Conservation (phyloP, 768 basidiomycete species). For the Pleurotus sapidus region DNA sequence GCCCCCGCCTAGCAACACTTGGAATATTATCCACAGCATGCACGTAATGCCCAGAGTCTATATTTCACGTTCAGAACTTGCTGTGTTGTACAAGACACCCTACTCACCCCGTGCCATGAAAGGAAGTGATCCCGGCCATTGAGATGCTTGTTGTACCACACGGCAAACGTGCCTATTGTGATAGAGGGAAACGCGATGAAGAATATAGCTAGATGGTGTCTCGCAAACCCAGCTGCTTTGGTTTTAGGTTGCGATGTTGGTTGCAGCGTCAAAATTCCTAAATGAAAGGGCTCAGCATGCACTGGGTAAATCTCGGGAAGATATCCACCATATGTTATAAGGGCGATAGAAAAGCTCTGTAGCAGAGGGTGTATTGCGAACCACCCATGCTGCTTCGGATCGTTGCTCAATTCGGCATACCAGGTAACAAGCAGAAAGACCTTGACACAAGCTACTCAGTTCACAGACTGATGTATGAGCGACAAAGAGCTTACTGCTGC, state of each 20-base stretch:
- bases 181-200: constrained; percentile 55
- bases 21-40: constrained; percentile 59
- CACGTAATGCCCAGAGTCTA: constrained; percentile 65
- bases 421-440: constrained; percentile 40
- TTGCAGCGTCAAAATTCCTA: constrained; percentile 75
- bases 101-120: constrained; percentile 72
- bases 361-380: constrained; percentile 67
- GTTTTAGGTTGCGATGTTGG: constrained; percentile 65
- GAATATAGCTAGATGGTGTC: constrained; percentile 68
- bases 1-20: constrained; percentile 63
- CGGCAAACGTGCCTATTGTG: constrained; percentile 55
- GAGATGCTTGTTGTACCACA: constrained; percentile 59
- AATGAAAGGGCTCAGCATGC: background rate
- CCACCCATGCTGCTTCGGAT: constrained; percentile 49
- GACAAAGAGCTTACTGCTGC: background rate
- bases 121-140: constrained; percentile 55
- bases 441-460: constrained; percentile 23
- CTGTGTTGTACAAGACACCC: too few species aligned
- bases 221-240: constrained; percentile 62
- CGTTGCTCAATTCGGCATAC: constrained; percentile 39
- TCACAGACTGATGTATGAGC: background rate
- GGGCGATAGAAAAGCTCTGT: constrained; percentile 52
- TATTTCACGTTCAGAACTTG: background rate
- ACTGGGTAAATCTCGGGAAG: background rate
- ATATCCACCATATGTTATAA: constrained; percentile 59